These are phyloP conservation scores for Fragilaria radians DNA, from an alignment of 108 stramenopile species.

Conservation along the genomic window DNA sequence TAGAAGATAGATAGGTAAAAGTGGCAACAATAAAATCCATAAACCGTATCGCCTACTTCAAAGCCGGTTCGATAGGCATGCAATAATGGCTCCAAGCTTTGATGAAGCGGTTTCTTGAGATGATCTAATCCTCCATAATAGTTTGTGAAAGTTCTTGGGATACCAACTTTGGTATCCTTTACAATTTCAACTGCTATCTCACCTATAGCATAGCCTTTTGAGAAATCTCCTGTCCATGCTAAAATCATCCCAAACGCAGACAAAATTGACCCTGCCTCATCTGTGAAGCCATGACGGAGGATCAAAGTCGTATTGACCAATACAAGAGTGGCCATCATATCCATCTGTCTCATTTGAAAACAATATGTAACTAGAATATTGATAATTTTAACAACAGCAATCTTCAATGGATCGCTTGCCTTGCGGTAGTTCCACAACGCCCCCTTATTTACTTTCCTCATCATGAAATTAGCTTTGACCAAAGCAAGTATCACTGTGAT, in stretches of 20 bases:
- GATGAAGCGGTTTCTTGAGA: constrained; percentile 15
- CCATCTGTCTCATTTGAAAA: background rate
- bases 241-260: background rate
- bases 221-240: constrained; percentile 1
- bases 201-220: constrained; percentile 14
- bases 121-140: background rate
- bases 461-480: background rate
- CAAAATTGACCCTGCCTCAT: background rate
- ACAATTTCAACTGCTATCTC: constrained; percentile 7
- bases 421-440: background rate
- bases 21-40: constrained; percentile 10
- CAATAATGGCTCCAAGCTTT: constrained; percentile 23
- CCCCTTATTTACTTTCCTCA: background rate
- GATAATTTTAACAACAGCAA: background rate
- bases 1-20: constrained; percentile 18
- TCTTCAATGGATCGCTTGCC: background rate
- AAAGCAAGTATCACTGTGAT: background rate
- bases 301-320: background rate
- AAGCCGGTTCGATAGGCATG: constrained; percentile 15
- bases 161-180: background rate
- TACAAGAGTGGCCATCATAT: background rate
- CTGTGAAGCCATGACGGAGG: background rate
- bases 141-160: background rate
- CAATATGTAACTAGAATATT: background rate
- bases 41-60: constrained; percentile 12